Percentiles rank a stretch among this genome's conserved stretches.
These are phyloP conservation scores for Vaccinium corymbosum DNA, from an alignment of 148 eudicot species.

Conservation along the genomic window DNA sequence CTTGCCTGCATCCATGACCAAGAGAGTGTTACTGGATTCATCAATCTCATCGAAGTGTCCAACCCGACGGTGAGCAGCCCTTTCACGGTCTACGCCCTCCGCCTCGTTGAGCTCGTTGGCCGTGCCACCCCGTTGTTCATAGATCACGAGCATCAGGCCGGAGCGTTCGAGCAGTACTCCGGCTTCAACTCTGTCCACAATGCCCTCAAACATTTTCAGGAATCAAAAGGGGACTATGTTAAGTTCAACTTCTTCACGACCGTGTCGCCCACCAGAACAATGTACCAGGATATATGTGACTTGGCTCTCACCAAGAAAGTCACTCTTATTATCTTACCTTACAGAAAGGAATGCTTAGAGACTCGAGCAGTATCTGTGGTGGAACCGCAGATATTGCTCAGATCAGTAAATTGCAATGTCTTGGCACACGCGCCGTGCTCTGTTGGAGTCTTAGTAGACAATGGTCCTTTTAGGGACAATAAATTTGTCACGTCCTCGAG, in stretches of 20 bases:
- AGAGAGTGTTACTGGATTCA: slow-evolving; percentile 50
- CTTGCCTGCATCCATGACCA: slow-evolving; percentile 55
- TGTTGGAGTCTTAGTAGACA: slow-evolving; percentile 61
- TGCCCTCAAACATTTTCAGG: slow-evolving; percentile 46
- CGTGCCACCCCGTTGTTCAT: slow-evolving; percentile 69
- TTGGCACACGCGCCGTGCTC: slow-evolving; percentile 80
- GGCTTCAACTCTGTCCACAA: slow-evolving; percentile 45
- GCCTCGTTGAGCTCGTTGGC: slow-evolving; percentile 64
- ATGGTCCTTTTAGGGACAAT: slow-evolving; percentile 21
- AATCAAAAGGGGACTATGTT: slow-evolving; percentile 28
- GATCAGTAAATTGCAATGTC: slow-evolving; percentile 40
- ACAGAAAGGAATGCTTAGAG: slow-evolving; percentile 31
- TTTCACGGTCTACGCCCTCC: slow-evolving; percentile 45
- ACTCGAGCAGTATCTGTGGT: slow-evolving; percentile 11
- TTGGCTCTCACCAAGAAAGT: slow-evolving; percentile 57
- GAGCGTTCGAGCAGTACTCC: slow-evolving; percentile 29
- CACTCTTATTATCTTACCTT: slow-evolving; percentile 58
- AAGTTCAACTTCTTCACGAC: slow-evolving; percentile 49
- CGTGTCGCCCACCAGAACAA: slow-evolving; percentile 53
- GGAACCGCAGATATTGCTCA: slow-evolving; percentile 18
- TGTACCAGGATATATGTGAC: slow-evolving; percentile 90
- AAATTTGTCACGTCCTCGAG: background rate
- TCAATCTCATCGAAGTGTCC: slow-evolving; percentile 49
- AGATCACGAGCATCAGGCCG: slow-evolving; percentile 54
- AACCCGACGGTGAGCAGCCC: slow-evolving; percentile 49